Conservation (phyloP, 208 protist genomes). For the Sergeia podlipaevii region DNA sequence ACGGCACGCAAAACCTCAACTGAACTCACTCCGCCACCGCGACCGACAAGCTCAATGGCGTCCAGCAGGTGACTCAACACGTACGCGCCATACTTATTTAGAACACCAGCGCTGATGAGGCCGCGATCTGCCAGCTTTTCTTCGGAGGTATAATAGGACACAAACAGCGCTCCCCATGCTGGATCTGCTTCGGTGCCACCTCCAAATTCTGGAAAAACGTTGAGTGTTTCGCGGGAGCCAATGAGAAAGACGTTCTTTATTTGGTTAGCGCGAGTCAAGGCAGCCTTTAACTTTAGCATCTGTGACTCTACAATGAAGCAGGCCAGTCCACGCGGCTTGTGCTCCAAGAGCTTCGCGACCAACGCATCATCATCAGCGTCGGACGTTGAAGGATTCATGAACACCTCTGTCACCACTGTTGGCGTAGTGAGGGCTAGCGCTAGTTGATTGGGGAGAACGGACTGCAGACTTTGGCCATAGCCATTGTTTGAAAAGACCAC, state of each 20-base stretch:
- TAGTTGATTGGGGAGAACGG: constrained; percentile 30
- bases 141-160: constrained; percentile 51
- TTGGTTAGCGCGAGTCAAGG: constrained; percentile 32
- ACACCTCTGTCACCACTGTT: constrained; percentile 62
- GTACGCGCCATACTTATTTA: constrained; percentile 81
- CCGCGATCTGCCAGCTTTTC: constrained; percentile 33
- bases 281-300: constrained; percentile 42
- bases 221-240: constrained; percentile 56
- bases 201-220: constrained; percentile 36
- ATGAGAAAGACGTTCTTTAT: constrained; percentile 52
- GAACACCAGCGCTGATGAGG: constrained; percentile 17
- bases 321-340: constrained; percentile 43
- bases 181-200: constrained; percentile 21
- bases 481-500: constrained; percentile 52
- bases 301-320: constrained; percentile 60
- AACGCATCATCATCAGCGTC: constrained; percentile 59
- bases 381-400: constrained; percentile 41
- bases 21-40: constrained; percentile 21
- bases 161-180: constrained; percentile 68
- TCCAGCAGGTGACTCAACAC: constrained; percentile 80
- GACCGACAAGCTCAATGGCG: constrained; percentile 50
- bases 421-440: constrained; percentile 38
- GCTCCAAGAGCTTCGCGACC: constrained; percentile 29
- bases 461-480: constrained; percentile 61
- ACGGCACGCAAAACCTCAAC: constrained; percentile 40